Evolutionary conservation across 139 green algal species (phyloP).

Genomic region (Eudorina sp.): DNA sequence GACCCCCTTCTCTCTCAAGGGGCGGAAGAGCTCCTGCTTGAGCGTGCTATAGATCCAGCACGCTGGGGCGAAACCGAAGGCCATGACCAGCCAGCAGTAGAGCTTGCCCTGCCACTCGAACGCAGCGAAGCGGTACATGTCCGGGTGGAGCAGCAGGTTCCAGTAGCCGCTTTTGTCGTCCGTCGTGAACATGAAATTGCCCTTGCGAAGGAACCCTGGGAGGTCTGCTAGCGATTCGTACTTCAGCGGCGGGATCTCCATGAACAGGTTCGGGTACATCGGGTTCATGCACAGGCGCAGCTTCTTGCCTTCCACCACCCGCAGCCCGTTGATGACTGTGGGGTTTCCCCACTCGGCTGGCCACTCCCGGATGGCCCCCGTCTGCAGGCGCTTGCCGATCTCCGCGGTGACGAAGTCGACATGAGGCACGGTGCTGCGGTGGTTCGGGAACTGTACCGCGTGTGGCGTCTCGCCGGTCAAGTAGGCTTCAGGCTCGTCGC

Average conservation of each 20-base stretch:
- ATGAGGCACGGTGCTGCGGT: background rate
- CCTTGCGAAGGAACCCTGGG: too few species aligned
- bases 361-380: background rate
- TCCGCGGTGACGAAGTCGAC: background rate
- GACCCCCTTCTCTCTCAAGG: background rate
- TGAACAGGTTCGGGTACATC: background rate
- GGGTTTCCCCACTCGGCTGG: background rate
- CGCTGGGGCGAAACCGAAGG: too few species aligned
- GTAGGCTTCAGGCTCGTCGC: background rate
- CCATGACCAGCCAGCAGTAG: too few species aligned
- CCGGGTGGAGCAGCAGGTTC: background rate
- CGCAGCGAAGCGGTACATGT: background rate
- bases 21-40: conserved; percentile 4
- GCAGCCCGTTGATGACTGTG: too few species aligned
- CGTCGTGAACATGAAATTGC: background rate
- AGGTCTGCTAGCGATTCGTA: too few species aligned
- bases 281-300: too few species aligned
- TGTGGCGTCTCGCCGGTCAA: background rate
- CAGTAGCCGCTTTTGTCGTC: too few species aligned
- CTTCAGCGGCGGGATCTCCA: too few species aligned
- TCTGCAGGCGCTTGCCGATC: background rate
- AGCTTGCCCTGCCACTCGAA: too few species aligned
- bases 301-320: too few species aligned
- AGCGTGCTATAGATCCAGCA: too few species aligned
- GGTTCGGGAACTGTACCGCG: background rate